These are phyloP conservation scores for Penicillium digitatum DNA, from an alignment of 2,329 filamentous ascomycete genomes.

Conservation along the genomic window DNA sequence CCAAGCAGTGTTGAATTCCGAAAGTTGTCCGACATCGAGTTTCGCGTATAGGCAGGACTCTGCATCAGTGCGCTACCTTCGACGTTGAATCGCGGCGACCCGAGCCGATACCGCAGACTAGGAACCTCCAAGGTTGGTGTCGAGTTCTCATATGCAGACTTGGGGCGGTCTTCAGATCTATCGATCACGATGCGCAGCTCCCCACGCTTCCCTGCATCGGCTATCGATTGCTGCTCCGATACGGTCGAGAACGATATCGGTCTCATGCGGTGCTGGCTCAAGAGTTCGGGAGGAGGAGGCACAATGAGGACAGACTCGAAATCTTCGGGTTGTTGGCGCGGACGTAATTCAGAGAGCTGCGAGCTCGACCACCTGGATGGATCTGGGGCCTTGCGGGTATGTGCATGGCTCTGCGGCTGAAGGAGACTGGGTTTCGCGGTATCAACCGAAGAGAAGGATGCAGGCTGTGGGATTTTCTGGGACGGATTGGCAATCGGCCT, in stretches of 20 bases:
- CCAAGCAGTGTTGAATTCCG: slow-evolving; percentile 59
- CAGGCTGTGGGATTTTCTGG: slow-evolving; percentile 31
- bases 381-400: slow-evolving; percentile 31
- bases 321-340: slow-evolving; percentile 27
- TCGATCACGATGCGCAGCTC: slow-evolving; percentile 79
- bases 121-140: slow-evolving; percentile 63
- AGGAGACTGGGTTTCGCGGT: slow-evolving; percentile 58
- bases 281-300: slow-evolving; percentile 20
- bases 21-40: slow-evolving; percentile 66
- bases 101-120: slow-evolving; percentile 81
- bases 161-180: slow-evolving; percentile 61
- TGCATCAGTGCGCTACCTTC: slow-evolving; percentile 72
- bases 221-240: slow-evolving; percentile 55
- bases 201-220: slow-evolving; percentile 50
- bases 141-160: slow-evolving; percentile 56
- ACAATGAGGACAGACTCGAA: slow-evolving; percentile 22
- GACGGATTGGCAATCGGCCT: slow-evolving; percentile 38
- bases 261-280: slow-evolving; percentile 49
- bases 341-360: slow-evolving; percentile 40
- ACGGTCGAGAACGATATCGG: slow-evolving; percentile 74
- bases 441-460: slow-evolving; percentile 45
- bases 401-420: slow-evolving; percentile 30
- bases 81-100: slow-evolving; percentile 73
- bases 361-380: slow-evolving; percentile 41
- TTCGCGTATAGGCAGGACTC: slow-evolving; percentile 68